Evolutionary conservation across 306 rosid genomes (phyloP).

Genomic region (Luffa aegyptiaca): DNA sequence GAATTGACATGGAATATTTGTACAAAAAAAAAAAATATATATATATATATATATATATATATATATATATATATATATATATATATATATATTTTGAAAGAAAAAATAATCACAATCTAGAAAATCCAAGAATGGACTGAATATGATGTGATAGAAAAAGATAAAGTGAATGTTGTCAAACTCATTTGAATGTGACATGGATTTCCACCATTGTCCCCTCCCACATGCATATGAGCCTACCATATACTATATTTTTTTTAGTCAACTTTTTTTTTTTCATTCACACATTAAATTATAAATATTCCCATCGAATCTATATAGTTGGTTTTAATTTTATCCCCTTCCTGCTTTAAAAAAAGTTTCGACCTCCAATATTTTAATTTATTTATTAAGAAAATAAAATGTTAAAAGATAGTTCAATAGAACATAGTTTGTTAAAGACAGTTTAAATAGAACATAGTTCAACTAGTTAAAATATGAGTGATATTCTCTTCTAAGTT

Average conservation of each 20-base stretch:
- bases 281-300: background rate
- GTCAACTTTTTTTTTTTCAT: background rate
- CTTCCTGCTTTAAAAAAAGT: too few relatives aligned
- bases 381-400: too few relatives aligned
- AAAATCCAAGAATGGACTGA: slow-evolving; percentile 5
- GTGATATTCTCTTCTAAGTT: too few relatives aligned
- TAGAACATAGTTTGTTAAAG: too few relatives aligned
- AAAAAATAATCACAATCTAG: background rate
- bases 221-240: slow-evolving; percentile 13
- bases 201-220: slow-evolving; percentile 38
- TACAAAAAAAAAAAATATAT: background rate
- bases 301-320: too few relatives aligned
- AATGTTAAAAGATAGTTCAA: too few relatives aligned
- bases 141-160: slow-evolving; percentile 21
- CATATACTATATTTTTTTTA: background rate
- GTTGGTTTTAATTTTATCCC: too few relatives aligned
- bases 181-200: slow-evolving; percentile 35
- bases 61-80: too few relatives aligned
- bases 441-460: too few relatives aligned
- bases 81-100: background rate
- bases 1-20: background rate
- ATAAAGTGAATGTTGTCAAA: slow-evolving; percentile 22
- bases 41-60: too few relatives aligned
- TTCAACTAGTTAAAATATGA: too few relatives aligned
- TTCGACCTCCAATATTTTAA: too few relatives aligned